A percentile compares a stretch with the other conserved stretches of the same genome.
These are phyloP conservation scores for Boechera divaricarpa DNA, from an alignment of 345 rosid species.

Conservation along the genomic window DNA sequence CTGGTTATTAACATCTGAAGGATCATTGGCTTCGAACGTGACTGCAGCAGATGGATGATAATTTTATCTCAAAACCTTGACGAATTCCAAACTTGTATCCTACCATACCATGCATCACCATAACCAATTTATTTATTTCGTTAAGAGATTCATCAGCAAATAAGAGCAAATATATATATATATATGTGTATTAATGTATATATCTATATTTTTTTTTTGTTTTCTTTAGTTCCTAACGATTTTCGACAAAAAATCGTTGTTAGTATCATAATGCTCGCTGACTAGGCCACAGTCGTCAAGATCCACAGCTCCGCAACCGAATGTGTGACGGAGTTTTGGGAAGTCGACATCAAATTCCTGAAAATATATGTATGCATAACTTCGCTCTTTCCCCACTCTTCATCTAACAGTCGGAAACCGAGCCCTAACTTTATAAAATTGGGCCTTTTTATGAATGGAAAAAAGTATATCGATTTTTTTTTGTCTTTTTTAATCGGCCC, in stretches of 20 bases:
- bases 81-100: background rate
- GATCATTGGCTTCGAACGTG: slow-evolving; percentile 15
- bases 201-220: too few relatives aligned
- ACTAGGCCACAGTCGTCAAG: background rate
- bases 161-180: background rate
- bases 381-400: too few relatives aligned
- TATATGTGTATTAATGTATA: too few relatives aligned
- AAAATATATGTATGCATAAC: too few relatives aligned
- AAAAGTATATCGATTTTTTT: too few relatives aligned
- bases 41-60: slow-evolving; percentile 18
- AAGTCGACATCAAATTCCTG: too few relatives aligned
- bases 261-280: background rate
- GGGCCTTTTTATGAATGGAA: too few relatives aligned
- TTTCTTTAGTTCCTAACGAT: background rate
- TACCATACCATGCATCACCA: background rate
- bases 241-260: background rate
- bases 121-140: background rate
- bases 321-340: too few relatives aligned
- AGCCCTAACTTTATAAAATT: too few relatives aligned
- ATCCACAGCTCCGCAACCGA: background rate
- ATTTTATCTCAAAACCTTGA: background rate
- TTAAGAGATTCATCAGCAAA: background rate
- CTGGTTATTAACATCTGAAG: background rate
- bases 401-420: too few relatives aligned
- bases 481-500: too few relatives aligned